These are phyloP conservation scores for Amoebophrya sp. DNA, from an alignment of 169 alveolate species.

Conservation along the genomic window DNA sequence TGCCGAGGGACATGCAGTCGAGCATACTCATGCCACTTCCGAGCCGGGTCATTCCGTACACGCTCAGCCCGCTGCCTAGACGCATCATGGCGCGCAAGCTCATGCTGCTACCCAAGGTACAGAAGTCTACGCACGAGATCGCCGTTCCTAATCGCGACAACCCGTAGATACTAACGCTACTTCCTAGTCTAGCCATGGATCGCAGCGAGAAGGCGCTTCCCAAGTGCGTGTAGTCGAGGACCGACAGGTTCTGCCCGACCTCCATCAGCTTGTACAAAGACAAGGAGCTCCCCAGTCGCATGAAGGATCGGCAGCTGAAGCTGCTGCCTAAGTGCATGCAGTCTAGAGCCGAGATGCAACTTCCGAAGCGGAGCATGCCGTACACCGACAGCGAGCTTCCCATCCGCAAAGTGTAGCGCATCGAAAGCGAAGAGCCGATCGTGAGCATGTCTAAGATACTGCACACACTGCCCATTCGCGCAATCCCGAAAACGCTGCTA, in stretches of 20 bases:
- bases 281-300: constrained; percentile 33
- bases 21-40: background rate
- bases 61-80: constrained; percentile 9
- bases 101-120: constrained; percentile 23
- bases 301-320: constrained; percentile 22
- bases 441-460: constrained; percentile 21
- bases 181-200: constrained; percentile 30
- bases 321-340: constrained; percentile 28
- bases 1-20: background rate
- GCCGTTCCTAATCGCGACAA: constrained; percentile 29
- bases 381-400: background rate
- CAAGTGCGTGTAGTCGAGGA: constrained; percentile 42
- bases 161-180: constrained; percentile 26
- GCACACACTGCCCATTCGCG: constrained; percentile 16
- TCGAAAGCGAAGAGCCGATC: constrained; percentile 24
- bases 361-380: constrained; percentile 31
- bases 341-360: constrained; percentile 13
- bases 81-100: constrained; percentile 24
- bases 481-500: constrained; percentile 22
- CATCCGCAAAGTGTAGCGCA: background rate
- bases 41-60: background rate
- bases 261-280: constrained; percentile 27
- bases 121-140: constrained; percentile 23
- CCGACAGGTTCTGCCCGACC: constrained; percentile 33
- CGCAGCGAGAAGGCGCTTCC: background rate